Base-by-base conservation (phyloP, 305 asterid genomes). In the Rubia peregrina region DNA sequence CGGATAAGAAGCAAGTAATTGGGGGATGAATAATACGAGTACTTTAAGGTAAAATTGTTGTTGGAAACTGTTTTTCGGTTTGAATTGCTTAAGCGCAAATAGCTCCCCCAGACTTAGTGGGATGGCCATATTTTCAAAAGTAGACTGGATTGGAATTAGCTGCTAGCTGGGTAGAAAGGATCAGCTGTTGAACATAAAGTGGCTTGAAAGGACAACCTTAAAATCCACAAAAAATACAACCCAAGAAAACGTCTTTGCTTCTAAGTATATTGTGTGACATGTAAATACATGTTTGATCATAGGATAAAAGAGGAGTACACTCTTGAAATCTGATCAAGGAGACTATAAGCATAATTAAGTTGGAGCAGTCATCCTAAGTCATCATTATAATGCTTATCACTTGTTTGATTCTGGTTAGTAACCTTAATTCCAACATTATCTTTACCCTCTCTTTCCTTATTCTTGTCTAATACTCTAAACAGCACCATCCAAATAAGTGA, bases 1-100 rank as follows among this genome's bases (percentile, higher is more conserved):
- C 21, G 72, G 62, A 73, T 48, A 72, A 4, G 7, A 33, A 36
- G 65, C 21, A 59, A 78, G 79, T 80, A 65, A 75, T 53, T n/a
- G 63, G 57, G 44, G 36, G 61, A 67, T 51, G 59, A 51, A 51
- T 42, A 68, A 67, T 42, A 21, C 4, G 6, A 1, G 14, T 22
- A 30, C 33, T 56, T 75, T 55, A 53, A 71, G 75, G 72, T 80
- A 62, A 75, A 81, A 61, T 81, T 76, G 75, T 65, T 61, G 73
- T 48, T 70, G 63, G 68, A 73, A 41, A 69, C 61, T 65, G 69
- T 41, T 71, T 14, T 72, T 78, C 78, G 70, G 72, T 74, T 77
- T 75, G 85, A 51, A 73, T 91, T 86, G 97, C 97, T 91, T 91
- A 76, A 84, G 85, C 97, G 89, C 59, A 81, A 91, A 91, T 79